Evolutionary conservation across 1,284 basidiomycete genomes (phyloP), one percentile per base, ranked within the genome.

Genomic region (Ustilago vetiveriae): DNA sequence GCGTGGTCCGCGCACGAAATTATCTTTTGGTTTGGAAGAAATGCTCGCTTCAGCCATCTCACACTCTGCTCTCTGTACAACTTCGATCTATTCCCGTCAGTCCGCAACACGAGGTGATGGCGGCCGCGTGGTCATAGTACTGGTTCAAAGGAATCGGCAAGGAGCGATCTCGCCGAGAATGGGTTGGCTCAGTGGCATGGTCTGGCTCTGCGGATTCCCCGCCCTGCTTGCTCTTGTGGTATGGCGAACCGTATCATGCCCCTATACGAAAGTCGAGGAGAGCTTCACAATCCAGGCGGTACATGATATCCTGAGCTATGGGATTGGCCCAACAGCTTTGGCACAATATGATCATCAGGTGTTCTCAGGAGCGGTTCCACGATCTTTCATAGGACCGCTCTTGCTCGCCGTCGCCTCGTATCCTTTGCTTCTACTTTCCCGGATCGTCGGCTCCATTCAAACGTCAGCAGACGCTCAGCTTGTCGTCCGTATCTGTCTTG

Each of bases 221-320:
- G 47, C 42, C 56, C 44, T 66, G 48, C 51, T 66, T 4, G 47
- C 33, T 17, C 42, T 59, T 10, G 51, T 58, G 29, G 33, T 43
- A 3, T 59, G 55, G 56, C 45, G 66, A 4, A 55, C 55, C 6
- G 21, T 69, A 10, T 51, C 55, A 3, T 69, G 50, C 32, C 95
- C 95, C 0, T 94, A 90, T 81, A 92, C 91, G 3, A 98, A 98
- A 84, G 95, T 98, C 35, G 96, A 98, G 82, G 95, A 98, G 84
- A 92, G 90, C 79, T 97, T 98, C 85, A 94, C 90, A 64, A 86
- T 98, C 6, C 95, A 98, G 80, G 94, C 92, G 0, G 88, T 87
- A 0, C 92, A 96, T 81, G 95, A 98, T 82, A 85, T 92, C 19
- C 84, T 97, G 27, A 86, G 90, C 84, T 89, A 91, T 72, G 92